These are phyloP conservation scores for Eutrema salsugineum DNA, from an alignment of 441 rosid species.

Conservation along the genomic window DNA sequence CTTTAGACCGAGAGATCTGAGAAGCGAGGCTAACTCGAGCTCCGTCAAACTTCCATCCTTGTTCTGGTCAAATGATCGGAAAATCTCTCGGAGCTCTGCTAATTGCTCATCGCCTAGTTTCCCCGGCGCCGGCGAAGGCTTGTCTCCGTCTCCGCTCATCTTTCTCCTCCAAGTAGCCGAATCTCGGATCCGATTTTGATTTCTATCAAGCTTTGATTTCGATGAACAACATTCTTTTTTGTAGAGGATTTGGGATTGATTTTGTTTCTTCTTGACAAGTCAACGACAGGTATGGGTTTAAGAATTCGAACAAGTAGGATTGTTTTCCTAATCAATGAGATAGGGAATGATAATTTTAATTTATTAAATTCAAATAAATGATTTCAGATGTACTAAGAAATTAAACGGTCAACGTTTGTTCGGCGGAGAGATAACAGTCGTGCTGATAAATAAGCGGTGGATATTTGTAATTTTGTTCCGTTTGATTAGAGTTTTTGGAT, in stretches of 20 bases:
- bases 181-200: background rate
- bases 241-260: background rate
- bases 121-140: background rate
- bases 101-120: slow-evolving; percentile 35
- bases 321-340: background rate
- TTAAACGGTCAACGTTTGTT: no score
- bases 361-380: background rate
- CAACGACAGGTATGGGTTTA: slow-evolving; percentile 19
- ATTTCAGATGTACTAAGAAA: no score
- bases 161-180: background rate
- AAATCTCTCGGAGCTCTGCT: slow-evolving; percentile 35
- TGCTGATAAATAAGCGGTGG: no score
- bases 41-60: slow-evolving; percentile 35
- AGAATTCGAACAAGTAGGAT: background rate
- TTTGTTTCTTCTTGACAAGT: slow-evolving; percentile 22
- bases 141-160: slow-evolving; percentile 26
- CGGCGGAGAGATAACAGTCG: no score
- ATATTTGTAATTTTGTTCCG: no score
- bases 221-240: background rate
- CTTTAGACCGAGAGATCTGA: slow-evolving; percentile 34
- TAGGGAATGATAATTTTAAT: background rate
- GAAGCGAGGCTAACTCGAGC: slow-evolving; percentile 33
- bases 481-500: no score
- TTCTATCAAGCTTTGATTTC: slow-evolving; percentile 2
- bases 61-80: slow-evolving; percentile 38